Evolutionary conservation across 345 rosid species (phyloP).

Genomic region (Lepidium sativum): DNA sequence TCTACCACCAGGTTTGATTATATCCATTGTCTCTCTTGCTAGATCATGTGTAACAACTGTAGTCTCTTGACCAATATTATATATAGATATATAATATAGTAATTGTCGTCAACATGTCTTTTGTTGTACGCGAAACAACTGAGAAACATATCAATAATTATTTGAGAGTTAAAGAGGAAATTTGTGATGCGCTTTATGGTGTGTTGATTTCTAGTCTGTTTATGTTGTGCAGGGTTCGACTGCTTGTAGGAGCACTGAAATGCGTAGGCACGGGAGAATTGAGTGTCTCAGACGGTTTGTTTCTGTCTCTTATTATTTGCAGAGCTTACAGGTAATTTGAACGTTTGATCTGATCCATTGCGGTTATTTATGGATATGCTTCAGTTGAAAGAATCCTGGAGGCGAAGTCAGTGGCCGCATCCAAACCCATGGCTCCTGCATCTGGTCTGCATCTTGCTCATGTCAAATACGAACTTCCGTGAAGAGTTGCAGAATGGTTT

Average conservation of each 20-base stretch:
- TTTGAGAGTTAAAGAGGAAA: too few species aligned
- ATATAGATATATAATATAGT: neutral
- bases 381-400: constrained; percentile 64
- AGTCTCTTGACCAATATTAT: neutral
- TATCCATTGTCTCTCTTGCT: neutral
- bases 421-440: constrained; percentile 90
- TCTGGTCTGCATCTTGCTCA: constrained; percentile 73
- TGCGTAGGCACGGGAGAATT: constrained; percentile 76
- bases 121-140: neutral
- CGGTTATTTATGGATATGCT: constrained; percentile 1
- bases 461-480: constrained; percentile 67
- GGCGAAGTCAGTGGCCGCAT: constrained; percentile 57
- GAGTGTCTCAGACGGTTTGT: constrained; percentile 58
- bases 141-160: neutral
- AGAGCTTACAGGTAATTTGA: neutral
- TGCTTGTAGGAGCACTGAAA: constrained; percentile 82
- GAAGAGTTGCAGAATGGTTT: neutral
- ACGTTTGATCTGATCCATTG: neutral
- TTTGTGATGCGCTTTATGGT: neutral
- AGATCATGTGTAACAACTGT: neutral
- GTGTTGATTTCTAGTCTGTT: constrained; percentile 1
- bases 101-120: neutral
- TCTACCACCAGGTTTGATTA: constrained; percentile 73
- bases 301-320: neutral
- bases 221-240: constrained; percentile 58